Evolutionary conservation across 108 stramenopile genomes (phyloP).

Genomic region (Nannochloropsis salina): DNA sequence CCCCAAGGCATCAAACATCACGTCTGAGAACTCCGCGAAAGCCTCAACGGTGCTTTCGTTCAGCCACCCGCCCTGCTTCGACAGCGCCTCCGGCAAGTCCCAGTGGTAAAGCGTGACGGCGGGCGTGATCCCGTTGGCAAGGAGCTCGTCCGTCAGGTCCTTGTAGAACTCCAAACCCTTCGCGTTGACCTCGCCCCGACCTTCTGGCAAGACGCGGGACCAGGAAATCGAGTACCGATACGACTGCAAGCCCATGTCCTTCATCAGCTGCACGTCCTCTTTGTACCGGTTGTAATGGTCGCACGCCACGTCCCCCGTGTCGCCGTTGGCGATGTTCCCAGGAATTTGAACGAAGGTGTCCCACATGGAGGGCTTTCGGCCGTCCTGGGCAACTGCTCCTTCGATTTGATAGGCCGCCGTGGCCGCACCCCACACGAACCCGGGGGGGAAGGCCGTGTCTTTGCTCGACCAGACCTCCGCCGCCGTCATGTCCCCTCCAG

Average conservation of each 20-base stretch:
- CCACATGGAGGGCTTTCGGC: conserved; percentile 78
- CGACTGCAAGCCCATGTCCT: conserved; percentile 64
- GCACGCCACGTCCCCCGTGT: conserved; percentile 72
- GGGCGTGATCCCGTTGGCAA: conserved; percentile 65
- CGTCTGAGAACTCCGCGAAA: conserved; percentile 67
- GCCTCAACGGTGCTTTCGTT: conserved; percentile 53
- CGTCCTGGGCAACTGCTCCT: conserved; percentile 66
- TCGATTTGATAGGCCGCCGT: conserved; percentile 82
- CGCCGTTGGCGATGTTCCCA: conserved; percentile 59
- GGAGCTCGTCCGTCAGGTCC: conserved; percentile 63
- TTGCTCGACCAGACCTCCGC: background rate
- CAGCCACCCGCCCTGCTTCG: conserved; percentile 71
- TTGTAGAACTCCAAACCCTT: conserved; percentile 71
- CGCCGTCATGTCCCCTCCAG: background rate
- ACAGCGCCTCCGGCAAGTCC: conserved; percentile 76
- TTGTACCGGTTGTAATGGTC: conserved; percentile 77
- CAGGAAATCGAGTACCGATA: conserved; percentile 82
- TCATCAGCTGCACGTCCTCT: conserved; percentile 78
- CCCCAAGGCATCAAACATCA: conserved; percentile 69
- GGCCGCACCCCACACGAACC: conserved; percentile 79
- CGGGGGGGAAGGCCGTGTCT: conserved; percentile 32
- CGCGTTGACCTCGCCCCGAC: conserved; percentile 58
- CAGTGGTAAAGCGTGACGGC: conserved; percentile 80
- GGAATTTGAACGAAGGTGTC: conserved; percentile 61
- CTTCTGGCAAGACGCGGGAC: conserved; percentile 71